A percentile compares a stretch with the other conserved stretches of the same genome.
Conservation (phyloP, 495 filamentous ascomycete genomes). For the Xylona heveae region DNA sequence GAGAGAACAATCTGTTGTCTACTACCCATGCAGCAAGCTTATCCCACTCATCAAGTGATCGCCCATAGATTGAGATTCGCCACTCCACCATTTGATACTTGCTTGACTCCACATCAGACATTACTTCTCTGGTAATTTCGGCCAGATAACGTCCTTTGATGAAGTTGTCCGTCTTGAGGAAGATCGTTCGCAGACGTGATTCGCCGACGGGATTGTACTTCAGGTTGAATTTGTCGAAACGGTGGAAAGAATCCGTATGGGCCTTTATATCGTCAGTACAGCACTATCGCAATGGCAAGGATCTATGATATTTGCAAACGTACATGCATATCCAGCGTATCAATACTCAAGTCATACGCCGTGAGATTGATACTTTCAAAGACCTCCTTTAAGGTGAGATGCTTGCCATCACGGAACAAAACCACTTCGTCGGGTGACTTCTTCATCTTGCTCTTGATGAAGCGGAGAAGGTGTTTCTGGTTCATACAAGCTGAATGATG, state of each 20-base stretch:
- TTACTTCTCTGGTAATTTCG: conserved; percentile 94
- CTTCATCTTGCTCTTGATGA: conserved; percentile 99
- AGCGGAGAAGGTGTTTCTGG: conserved; percentile 91
- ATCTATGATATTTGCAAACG: conserved; percentile 11
- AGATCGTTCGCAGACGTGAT: conserved; percentile 84
- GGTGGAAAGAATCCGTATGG: conserved; percentile 94
- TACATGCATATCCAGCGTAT: conserved; percentile 97
- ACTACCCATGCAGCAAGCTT: conserved; percentile 97
- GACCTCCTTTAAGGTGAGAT: conserved; percentile 77
- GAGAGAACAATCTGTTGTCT: conserved; percentile 93
- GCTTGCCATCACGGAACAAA: conserved; percentile 77
- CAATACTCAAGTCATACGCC: conserved; percentile 94
- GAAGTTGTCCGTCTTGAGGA: conserved; percentile 95
- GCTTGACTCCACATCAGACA: conserved; percentile 92
- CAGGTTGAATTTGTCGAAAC: conserved; percentile 98
- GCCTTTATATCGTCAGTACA: conserved; percentile 28
- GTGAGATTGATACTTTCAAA: conserved; percentile 95
- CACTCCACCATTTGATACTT: conserved; percentile 99
- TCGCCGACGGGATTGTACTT: conserved; percentile 98
- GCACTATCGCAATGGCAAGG: too few species aligned
- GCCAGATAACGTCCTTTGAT: conserved; percentile 90
- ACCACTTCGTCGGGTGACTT: conserved; percentile 88
- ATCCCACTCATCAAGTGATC: conserved; percentile 86
- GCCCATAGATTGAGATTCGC: conserved; percentile 92
- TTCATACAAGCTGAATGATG: conserved; percentile 99